Percentiles rank a stretch among this genome's conserved stretches.
phyloP scores from a whole-genome alignment of 2,329 filamentous ascomycete species.

The Fusarium hostae region DNA sequence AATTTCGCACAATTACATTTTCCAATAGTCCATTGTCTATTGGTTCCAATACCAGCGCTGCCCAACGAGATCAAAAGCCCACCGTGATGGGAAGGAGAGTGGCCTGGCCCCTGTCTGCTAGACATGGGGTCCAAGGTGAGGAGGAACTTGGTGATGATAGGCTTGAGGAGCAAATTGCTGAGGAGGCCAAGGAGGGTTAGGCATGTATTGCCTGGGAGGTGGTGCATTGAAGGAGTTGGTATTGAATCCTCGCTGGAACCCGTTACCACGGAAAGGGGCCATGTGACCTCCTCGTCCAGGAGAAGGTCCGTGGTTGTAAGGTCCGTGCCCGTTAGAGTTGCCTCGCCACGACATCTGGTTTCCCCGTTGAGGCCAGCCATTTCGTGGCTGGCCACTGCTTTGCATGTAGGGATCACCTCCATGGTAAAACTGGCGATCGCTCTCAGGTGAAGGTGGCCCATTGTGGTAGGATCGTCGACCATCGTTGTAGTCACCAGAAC shows the following conservation, averaged over 20 bases:
- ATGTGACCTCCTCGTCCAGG: constrained; percentile 14
- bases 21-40: background rate
- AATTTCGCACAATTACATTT: background rate
- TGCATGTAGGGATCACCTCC: constrained; percentile 1
- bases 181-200: background rate
- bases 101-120: constrained; percentile 5
- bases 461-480: background rate
- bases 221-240: background rate
- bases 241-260: constrained; percentile 11
- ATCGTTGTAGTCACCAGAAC: constrained; percentile 1
- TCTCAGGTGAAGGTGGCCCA: constrained; percentile 13
- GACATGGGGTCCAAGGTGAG: constrained; percentile 26
- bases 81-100: background rate
- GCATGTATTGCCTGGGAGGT: constrained; percentile 21
- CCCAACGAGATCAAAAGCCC: background rate
- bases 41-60: background rate
- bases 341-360: constrained; percentile 27
- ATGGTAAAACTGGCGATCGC: constrained; percentile 18
- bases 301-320: background rate
- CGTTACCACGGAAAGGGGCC: constrained; percentile 13
- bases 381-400: background rate
- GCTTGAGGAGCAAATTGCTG: constrained; percentile 19
- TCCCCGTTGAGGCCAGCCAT: constrained; percentile 8
- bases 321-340: constrained; percentile 15
- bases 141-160: constrained; percentile 23